phyloP scores from a whole-genome alignment of 2,329 filamentous ascomycete species.

The Orbilia javanica region DNA sequence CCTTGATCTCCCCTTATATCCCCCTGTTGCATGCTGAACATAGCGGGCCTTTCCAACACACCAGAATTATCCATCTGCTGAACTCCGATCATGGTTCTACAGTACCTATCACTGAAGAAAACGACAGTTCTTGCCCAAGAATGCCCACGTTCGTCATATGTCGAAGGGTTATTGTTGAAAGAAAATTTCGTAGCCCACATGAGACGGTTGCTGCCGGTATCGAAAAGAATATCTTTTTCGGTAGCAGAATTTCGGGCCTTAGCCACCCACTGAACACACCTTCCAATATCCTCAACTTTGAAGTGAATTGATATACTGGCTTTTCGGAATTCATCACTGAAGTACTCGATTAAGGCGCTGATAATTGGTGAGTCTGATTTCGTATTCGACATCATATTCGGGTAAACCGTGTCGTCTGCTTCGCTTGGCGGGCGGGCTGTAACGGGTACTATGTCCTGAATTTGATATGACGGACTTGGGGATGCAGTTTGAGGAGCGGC shows the following conservation, averaged over 20 bases:
- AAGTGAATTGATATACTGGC: conserved; percentile 29
- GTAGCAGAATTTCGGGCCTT: conserved; percentile 15
- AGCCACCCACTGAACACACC: conserved; percentile 47
- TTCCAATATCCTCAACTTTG: conserved; percentile 28
- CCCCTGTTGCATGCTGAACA: conserved; percentile 36
- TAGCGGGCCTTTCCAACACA: conserved; percentile 37
- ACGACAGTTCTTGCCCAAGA: conserved; percentile 22
- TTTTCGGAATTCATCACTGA: conserved; percentile 1
- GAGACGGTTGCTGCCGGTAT: conserved; percentile 24
- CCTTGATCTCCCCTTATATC: conserved; percentile 41
- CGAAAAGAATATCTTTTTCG: neutral
- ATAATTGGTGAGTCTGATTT: conserved; percentile 6
- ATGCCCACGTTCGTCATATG: conserved; percentile 26
- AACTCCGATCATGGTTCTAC: conserved; percentile 42
- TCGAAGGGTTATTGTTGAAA: conserved; percentile 9
- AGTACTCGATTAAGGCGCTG: conserved; percentile 26
- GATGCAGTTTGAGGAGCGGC: too few relatives aligned
- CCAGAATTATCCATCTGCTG: conserved; percentile 22
- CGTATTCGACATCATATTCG: conserved; percentile 24
- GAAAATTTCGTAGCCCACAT: conserved; percentile 45
- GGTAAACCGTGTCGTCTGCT: conserved; percentile 7
- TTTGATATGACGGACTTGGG: conserved; percentile 18
- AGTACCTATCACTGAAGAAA: conserved; percentile 45
- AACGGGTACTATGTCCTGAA: conserved; percentile 22
- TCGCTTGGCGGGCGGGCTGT: conserved; percentile 9